Conservation (phyloP, 495 filamentous ascomycete species). For the Penicillium maclennaniae region DNA sequence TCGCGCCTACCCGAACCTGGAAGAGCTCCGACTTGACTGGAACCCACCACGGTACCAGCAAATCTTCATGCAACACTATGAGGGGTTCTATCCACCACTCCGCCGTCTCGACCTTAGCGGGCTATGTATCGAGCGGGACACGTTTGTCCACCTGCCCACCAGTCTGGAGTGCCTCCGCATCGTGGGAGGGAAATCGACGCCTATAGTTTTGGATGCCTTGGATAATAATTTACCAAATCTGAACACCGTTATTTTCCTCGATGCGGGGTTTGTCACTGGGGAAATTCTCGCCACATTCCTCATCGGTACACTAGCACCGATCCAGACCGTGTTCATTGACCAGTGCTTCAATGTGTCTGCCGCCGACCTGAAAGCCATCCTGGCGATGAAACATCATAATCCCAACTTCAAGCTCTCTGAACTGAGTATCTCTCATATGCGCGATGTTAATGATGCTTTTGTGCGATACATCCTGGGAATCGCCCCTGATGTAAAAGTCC, state of each 20-base stretch:
- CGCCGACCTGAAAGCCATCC: not conserved
- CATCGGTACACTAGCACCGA: constrained; percentile 17
- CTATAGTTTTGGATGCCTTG: not conserved
- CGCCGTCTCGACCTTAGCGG: constrained; percentile 32
- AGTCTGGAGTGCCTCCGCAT: constrained; percentile 33
- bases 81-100: constrained; percentile 20
- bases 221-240: constrained; percentile 25
- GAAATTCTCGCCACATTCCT: constrained; percentile 18
- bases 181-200: constrained; percentile 20
- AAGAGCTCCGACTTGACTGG: constrained; percentile 34
- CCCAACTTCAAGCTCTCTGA: constrained; percentile 19
- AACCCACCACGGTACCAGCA: constrained; percentile 19
- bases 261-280: constrained; percentile 22
- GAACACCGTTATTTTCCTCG: constrained; percentile 30
- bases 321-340: constrained; percentile 29
- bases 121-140: constrained; percentile 14
- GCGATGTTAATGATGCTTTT: constrained; percentile 19
- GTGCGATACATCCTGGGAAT: constrained; percentile 10
- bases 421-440: constrained; percentile 26
- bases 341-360: constrained; percentile 20
- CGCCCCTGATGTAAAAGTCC: constrained; percentile 24
- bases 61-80: constrained; percentile 2
- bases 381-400: not conserved
- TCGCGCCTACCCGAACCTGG: constrained; percentile 31
- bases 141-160: constrained; percentile 22